Base-by-base conservation (phyloP, 1,139 yeast genomes). In the Pichia sp. region DNA sequence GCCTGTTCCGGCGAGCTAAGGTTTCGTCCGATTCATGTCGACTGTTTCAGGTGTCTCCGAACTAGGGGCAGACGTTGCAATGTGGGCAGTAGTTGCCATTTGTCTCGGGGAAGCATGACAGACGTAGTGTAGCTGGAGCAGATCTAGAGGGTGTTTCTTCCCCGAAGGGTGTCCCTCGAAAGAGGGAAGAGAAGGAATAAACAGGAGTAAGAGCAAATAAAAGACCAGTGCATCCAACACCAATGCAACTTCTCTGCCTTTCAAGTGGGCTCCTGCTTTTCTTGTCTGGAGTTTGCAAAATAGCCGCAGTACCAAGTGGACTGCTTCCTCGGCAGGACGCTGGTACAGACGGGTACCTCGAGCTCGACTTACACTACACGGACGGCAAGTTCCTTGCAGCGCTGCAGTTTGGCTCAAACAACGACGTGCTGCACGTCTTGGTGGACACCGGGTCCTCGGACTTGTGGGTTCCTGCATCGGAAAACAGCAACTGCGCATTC, bases 391-490 rank as follows among this genome's bases (percentile, higher is more conserved):
- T 16, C 29, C 68, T 77, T 57, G 77, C 79, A 2, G 67, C 71
- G 16, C 62, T 82, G 33, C 66, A 70, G 16, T 64, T 85, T 17
- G 92, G 93, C 2, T 77, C 87, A 0, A 76, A 82, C 4, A 66
- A 73, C 0, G 83, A 81, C 59, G 64, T 71, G 7, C 75, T 85
- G 34, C 70, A 72, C 6, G 82, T 84, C 2, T 69, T 81, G 58
- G 68, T 85, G 47, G 91, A 85, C 64, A 83, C 90, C 4, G 90
- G 90, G 0, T 83, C 87, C 2, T 75, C 87, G 5, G 91, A 85
- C 66, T 69, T 84, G 59, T 85, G 90, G 90, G 78, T 84, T n/a
- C 58, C 62, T 56, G 60, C 63, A 31, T 40, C 59, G 1, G 60
- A 63, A 29, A 67, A 69, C 54, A 60, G 66, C 2, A 64, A 62